Evolutionary conservation across 257 asterid species (phyloP).

Genomic region (Solanum habrochaites): DNA sequence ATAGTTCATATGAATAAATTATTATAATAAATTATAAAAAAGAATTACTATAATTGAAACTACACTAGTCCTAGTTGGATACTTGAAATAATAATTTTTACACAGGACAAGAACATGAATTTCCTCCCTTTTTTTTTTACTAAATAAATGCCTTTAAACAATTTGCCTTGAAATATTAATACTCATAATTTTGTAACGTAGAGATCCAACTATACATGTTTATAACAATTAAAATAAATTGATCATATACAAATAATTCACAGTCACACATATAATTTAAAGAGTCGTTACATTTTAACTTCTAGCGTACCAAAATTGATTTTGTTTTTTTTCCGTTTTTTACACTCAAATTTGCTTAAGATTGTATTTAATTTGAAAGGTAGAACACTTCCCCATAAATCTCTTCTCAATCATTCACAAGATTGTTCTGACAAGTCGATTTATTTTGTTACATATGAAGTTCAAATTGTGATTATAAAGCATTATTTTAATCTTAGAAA

Average conservation of each 20-base stretch:
- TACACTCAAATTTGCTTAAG: fast-evolving
- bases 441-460: not conserved
- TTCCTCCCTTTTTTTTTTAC: not conserved
- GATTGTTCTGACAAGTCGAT: not conserved
- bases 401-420: not conserved
- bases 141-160: not conserved
- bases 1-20: not conserved
- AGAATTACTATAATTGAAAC: too few relatives aligned
- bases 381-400: not conserved
- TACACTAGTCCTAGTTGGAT: too few relatives aligned
- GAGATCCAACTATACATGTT: not conserved
- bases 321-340: not conserved
- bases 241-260: not conserved
- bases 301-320: too few relatives aligned
- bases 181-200: not conserved
- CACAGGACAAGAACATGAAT: not conserved
- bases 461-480: too few relatives aligned
- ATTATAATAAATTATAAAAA: too few relatives aligned
- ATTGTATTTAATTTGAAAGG: too few relatives aligned
- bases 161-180: not conserved
- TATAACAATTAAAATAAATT: not conserved
- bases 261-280: not conserved
- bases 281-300: not conserved
- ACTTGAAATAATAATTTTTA: too few relatives aligned
- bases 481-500: too few relatives aligned